A percentile compares a stretch with the other conserved stretches of the same genome.
These are phyloP conservation scores for Thelonectria discophora DNA, from an alignment of 2,329 filamentous ascomycete species.

Conservation along the genomic window DNA sequence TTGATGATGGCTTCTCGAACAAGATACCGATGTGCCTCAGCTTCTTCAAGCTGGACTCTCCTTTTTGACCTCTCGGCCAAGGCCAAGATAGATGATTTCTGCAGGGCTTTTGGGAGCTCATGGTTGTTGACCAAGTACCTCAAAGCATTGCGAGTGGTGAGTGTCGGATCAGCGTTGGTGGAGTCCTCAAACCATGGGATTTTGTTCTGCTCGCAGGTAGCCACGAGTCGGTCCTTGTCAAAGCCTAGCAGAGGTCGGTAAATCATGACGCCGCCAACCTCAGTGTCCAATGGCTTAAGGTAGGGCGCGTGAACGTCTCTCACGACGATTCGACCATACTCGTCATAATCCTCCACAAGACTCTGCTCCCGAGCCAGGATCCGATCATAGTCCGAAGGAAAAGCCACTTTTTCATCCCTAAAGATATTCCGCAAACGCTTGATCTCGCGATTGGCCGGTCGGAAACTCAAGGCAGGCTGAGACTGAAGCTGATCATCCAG, in stretches of 20 bases:
- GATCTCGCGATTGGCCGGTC: constrained; percentile 43
- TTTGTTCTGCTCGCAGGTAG: constrained; percentile 74
- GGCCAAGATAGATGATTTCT: constrained; percentile 68
- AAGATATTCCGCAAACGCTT: constrained; percentile 43
- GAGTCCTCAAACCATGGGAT: constrained; percentile 84
- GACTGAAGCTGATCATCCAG: constrained; percentile 54
- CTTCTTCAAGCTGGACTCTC: constrained; percentile 55
- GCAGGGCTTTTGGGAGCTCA: constrained; percentile 74
- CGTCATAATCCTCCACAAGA: constrained; percentile 42
- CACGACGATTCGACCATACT: constrained; percentile 29
- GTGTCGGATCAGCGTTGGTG: constrained; percentile 80
- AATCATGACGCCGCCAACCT: constrained; percentile 72
- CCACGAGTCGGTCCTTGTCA: constrained; percentile 75
- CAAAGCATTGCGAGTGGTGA: constrained; percentile 84
- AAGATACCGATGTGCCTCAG: constrained; percentile 65
- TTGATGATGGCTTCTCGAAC: constrained; percentile 55
- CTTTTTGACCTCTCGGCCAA: constrained; percentile 64
- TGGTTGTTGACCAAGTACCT: constrained; percentile 69
- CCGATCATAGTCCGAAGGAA: constrained; percentile 27
- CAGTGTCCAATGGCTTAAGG: constrained; percentile 54
- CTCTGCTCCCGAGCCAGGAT: constrained; percentile 32
- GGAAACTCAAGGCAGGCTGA: constrained; percentile 52
- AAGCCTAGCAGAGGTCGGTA: constrained; percentile 76
- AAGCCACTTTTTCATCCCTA: constrained; percentile 40
- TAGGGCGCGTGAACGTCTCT: constrained; percentile 42